phyloP scores from a whole-genome alignment of 768 basidiomycete species.

The Phaeotremella skinneri region DNA sequence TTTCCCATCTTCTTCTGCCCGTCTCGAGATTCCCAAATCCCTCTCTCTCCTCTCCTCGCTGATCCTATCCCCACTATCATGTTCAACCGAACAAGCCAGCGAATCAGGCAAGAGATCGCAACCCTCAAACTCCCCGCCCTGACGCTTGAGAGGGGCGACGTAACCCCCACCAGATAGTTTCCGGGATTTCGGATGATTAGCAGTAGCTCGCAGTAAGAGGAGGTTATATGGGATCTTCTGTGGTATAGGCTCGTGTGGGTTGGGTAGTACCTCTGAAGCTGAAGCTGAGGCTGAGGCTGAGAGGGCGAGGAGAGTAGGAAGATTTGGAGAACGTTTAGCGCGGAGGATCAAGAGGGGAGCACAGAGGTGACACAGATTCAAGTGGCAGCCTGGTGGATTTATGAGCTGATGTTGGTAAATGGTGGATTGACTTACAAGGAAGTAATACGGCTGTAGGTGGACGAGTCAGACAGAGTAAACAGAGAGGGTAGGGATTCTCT shows the following conservation, averaged over 20 bases:
- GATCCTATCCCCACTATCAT: background rate
- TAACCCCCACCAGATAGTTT: constrained; percentile 19
- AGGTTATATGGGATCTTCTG: constrained; percentile 18
- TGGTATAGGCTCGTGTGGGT: background rate
- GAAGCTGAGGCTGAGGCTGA: background rate
- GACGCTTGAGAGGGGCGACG: background rate
- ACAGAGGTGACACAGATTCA: constrained; percentile 35
- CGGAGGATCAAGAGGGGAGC: constrained; percentile 22
- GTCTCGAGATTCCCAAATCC: background rate
- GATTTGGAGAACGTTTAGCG: background rate
- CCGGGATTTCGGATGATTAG: constrained; percentile 23
- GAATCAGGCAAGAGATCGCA: constrained; percentile 2
- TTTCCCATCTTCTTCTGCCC: background rate
- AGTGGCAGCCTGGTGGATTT: constrained; percentile 31
- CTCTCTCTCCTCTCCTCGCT: background rate
- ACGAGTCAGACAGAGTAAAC: constrained; percentile 31
- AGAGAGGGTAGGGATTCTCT: constrained; percentile 24
- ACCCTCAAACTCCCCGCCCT: constrained; percentile 10
- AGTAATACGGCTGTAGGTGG: constrained; percentile 33
- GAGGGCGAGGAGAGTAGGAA: background rate
- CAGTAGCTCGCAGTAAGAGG: constrained; percentile 17
- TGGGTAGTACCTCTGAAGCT: background rate
- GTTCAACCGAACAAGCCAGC: no score
- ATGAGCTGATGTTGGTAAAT: background rate
- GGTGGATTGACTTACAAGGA: constrained; percentile 26